Evolutionary conservation across 2,329 filamentous ascomycete species (phyloP), one percentile per base, ranked within the genome.

Genomic region (Fusarium sp.): DNA sequence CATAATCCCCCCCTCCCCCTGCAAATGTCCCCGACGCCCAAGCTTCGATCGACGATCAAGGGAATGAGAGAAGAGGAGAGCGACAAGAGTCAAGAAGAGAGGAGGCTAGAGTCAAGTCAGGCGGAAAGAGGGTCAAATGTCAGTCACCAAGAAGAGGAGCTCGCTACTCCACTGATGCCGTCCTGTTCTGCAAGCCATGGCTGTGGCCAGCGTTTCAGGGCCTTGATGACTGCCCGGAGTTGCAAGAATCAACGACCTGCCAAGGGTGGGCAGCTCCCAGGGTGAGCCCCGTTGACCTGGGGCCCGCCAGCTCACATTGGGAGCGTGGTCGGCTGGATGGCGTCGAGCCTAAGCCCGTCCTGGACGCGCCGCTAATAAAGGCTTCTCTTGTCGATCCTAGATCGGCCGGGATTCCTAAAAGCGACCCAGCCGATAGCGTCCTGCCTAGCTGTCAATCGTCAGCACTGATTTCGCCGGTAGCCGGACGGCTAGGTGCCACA

Each of bases 391-490:
- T 74, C 73, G 76, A 78, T 78, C 76, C 74, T 67, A 73, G 76
- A 78, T 78, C 76, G 69, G 59, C 74, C 71, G 73, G 72, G 58
- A 53, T 68, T 67, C 38, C 35, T 44, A 64, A 62, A 36, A 63
- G 67, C 65, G 61, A 62, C 62, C 66, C 31, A 69, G 65, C 24
- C 49, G 62, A 69, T 78, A 77, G 75, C 65, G 73, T 63, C 53
- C 40, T 67, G 31, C 51, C 71, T 67, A 77, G 76, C 71, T 76
- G 75, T 77, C 72, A 78, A 77, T 77, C 69, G 66, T 70, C 66
- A 75, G 74, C 69, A 73, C 68, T 69, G 68, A 61, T 56, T 53
- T 58, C 70, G 62, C 58, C 67, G 51, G 67, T 67, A 73, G 62
- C 46, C 67, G 67, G 67, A 74, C 73, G 72, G 68, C 65, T 66